Conservation (phyloP, 768 basidiomycete species). For the Serendipita vermifera region DNA sequence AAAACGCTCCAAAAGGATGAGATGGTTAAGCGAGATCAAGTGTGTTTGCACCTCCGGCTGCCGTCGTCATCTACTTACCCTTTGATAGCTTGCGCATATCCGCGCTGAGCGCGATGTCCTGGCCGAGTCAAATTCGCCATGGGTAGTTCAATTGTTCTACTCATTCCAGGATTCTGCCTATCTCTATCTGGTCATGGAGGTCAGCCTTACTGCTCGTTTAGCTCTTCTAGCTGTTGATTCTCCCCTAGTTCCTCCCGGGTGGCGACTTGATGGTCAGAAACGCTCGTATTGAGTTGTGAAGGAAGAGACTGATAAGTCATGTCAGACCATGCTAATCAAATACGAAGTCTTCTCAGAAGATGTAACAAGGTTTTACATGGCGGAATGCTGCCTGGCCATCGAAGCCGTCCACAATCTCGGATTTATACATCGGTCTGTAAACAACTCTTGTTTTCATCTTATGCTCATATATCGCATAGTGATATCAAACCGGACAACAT, state of each 20-base stretch:
- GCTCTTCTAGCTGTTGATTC: too few species aligned
- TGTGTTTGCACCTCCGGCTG: slow-evolving; percentile 23
- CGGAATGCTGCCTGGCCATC: slow-evolving; percentile 95
- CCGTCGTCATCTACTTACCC: neutral
- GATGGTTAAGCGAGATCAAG: slow-evolving; percentile 99
- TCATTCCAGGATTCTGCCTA: slow-evolving; percentile 94
- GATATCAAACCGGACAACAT: slow-evolving; percentile 99
- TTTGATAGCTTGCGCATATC: slow-evolving; percentile 78
- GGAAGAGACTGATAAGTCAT: too few species aligned
- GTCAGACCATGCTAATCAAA: slow-evolving; percentile 93
- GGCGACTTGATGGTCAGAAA: slow-evolving; percentile 82
- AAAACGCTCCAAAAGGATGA: slow-evolving; percentile 94
- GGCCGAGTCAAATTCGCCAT: slow-evolving; percentile 86
- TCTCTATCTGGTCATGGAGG: slow-evolving; percentile 94
- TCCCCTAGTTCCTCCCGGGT: slow-evolving; percentile 64
- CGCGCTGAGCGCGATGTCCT: slow-evolving; percentile 94
- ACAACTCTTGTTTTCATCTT: neutral
- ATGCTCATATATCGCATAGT: slow-evolving; percentile 30
- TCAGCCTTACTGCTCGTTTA: too few species aligned
- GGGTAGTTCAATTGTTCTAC: slow-evolving; percentile 95
- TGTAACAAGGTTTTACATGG: slow-evolving; percentile 95
- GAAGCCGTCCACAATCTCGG: slow-evolving; percentile 95
- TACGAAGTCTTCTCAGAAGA: slow-evolving; percentile 99
- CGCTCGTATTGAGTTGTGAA: too few species aligned
- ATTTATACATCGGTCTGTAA: slow-evolving; percentile 83